Evolutionary conservation across 495 filamentous ascomycete species (phyloP).

Genomic region (Hypoxylon crocopeplum): DNA sequence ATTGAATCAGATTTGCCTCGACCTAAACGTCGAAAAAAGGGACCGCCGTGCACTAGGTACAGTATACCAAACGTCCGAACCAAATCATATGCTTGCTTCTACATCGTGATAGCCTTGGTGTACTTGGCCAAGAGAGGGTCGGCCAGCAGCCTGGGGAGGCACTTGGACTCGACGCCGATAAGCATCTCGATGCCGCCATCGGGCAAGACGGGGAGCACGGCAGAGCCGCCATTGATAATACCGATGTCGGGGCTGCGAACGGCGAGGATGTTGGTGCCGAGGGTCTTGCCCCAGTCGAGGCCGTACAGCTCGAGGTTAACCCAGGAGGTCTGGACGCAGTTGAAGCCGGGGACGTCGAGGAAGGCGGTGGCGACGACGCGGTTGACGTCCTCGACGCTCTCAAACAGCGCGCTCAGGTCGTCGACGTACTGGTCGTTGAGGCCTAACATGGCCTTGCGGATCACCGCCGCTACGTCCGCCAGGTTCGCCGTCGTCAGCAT

Average conservation of each 20-base stretch:
- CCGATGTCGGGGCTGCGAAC: slow-evolving; percentile 44
- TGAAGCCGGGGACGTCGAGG: slow-evolving; percentile 44
- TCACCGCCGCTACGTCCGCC: slow-evolving; percentile 37
- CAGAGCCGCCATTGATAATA: slow-evolving; percentile 44
- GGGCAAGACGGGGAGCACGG: slow-evolving; percentile 44
- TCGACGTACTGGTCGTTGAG: slow-evolving; percentile 37
- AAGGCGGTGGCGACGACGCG: slow-evolving; percentile 43
- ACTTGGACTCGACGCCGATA: slow-evolving; percentile 43
- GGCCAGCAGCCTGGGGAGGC: slow-evolving; percentile 26
- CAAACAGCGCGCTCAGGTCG: slow-evolving; percentile 39
- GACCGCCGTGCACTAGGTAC: too few species aligned
- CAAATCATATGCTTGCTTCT: not conserved
- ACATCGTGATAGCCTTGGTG: slow-evolving; percentile 24
- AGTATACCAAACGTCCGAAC: too few species aligned
- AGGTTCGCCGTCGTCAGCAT: slow-evolving; percentile 42
- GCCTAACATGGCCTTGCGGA: slow-evolving; percentile 31
- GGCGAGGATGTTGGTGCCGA: slow-evolving; percentile 45
- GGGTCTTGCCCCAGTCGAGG: slow-evolving; percentile 44
- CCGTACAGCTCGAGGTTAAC: slow-evolving; percentile 41
- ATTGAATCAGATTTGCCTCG: too few species aligned
- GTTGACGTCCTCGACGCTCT: slow-evolving; percentile 27
- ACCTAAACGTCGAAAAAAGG: too few species aligned
- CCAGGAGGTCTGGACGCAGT: slow-evolving; percentile 46
- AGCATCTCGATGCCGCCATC: slow-evolving; percentile 49
- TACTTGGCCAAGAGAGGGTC: slow-evolving; percentile 43